Evolutionary conservation across 1,284 basidiomycete genomes (phyloP).

Genomic region (Puccinia polysora): DNA sequence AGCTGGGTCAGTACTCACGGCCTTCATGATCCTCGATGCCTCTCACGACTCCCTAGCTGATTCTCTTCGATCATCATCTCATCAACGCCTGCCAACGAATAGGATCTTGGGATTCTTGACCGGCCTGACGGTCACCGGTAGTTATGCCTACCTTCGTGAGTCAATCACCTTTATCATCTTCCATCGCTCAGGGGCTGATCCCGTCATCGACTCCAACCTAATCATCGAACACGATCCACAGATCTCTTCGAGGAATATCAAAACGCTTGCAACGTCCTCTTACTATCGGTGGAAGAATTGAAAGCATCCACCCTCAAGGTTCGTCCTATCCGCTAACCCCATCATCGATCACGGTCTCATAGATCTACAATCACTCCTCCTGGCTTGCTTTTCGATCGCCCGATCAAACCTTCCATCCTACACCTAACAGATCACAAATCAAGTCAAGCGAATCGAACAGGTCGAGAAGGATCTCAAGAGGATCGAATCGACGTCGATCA

Average conservation of each 20-base stretch:
- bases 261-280: constrained; percentile 24
- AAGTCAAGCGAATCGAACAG: constrained; percentile 75
- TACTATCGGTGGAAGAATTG: constrained; percentile 33
- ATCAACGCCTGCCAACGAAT: too few species aligned
- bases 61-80: too few species aligned
- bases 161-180: too few species aligned
- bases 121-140: constrained; percentile 35
- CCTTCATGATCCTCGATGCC: neutral
- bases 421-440: constrained; percentile 65
- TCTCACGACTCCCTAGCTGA: too few species aligned
- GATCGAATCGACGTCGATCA: constrained; percentile 3
- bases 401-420: neutral
- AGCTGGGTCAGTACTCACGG: constrained; percentile 4
- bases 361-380: neutral
- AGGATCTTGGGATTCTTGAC: constrained; percentile 34
- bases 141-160: constrained; percentile 31
- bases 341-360: neutral
- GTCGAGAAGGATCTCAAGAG: constrained; percentile 71
- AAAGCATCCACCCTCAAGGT: constrained; percentile 36
- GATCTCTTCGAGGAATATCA: constrained; percentile 38
- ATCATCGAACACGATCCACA: neutral
- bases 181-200: too few species aligned
- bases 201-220: too few species aligned
- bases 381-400: neutral
- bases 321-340: neutral